Evolutionary conservation across 2,329 filamentous ascomycete species (phyloP).

Genomic region (Pseudogymnoascus sp.): DNA sequence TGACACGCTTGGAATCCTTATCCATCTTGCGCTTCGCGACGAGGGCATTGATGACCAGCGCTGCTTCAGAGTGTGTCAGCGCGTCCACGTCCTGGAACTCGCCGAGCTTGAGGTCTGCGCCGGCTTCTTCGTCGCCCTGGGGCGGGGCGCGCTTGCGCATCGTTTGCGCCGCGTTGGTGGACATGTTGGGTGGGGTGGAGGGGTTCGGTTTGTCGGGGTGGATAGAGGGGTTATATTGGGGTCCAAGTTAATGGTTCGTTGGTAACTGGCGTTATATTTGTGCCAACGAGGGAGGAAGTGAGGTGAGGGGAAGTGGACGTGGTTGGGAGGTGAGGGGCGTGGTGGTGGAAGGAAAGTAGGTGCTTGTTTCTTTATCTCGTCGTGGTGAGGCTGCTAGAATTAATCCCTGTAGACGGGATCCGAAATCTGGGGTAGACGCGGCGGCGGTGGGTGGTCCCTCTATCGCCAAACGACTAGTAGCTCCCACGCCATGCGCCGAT

Average conservation of each 20-base stretch:
- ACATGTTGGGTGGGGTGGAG: conserved; percentile 15
- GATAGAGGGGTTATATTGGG: conserved; percentile 2
- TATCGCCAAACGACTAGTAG: conserved; percentile 5
- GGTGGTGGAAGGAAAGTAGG: background rate
- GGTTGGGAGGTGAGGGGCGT: background rate
- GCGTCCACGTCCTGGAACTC: conserved; percentile 91
- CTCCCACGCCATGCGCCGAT: conserved; percentile 6
- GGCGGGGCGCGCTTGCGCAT: conserved; percentile 62
- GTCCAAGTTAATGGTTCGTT: background rate
- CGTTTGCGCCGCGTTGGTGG: conserved; percentile 40
- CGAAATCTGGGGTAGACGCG: conserved; percentile 7
- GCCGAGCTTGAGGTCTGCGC: conserved; percentile 72
- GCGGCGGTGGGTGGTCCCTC: conserved; percentile 2
- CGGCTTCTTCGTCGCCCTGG: conserved; percentile 81
- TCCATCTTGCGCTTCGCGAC: conserved; percentile 72
- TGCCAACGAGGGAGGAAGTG: background rate
- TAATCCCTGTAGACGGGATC: conserved; percentile 1
- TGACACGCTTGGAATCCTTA: conserved; percentile 60
- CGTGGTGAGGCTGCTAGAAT: background rate
- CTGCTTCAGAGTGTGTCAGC: conserved; percentile 83
- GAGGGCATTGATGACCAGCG: conserved; percentile 84
- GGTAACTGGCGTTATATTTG: background rate
- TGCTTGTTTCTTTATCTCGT: conserved; percentile 4
- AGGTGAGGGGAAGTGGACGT: background rate
- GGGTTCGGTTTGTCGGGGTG: conserved; percentile 1